Evolutionary conservation across 371 early-diverging fungal species (phyloP).

Genomic region (Haplosporangium sp.): DNA sequence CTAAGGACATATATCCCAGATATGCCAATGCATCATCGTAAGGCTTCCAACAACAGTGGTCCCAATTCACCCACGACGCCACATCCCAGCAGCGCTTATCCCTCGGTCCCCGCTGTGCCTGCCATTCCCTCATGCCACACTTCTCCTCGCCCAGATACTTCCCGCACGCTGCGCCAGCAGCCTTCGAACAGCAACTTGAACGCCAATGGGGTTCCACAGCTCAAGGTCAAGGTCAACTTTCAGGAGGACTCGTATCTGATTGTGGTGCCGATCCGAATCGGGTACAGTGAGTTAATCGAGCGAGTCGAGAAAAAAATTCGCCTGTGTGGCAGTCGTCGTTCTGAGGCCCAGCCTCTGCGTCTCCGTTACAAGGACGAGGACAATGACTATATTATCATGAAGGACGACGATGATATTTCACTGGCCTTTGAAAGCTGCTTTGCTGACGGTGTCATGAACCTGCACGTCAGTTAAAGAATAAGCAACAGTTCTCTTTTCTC

Average conservation of each 20-base stretch:
- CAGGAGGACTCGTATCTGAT: slow-evolving; percentile 88
- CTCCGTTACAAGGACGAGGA: slow-evolving; percentile 94
- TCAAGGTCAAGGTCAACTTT: slow-evolving; percentile 90
- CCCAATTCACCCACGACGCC: slow-evolving; percentile 17
- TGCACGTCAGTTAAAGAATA: slow-evolving; percentile 41
- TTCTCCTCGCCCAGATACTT: slow-evolving; percentile 31
- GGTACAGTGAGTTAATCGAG: slow-evolving; percentile 78
- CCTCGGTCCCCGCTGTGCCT: slow-evolving; percentile 20
- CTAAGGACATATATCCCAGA: slow-evolving; percentile 26
- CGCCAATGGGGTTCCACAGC: slow-evolving; percentile 32
- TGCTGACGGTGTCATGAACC: slow-evolving; percentile 50
- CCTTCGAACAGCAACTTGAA: slow-evolving; percentile 37
- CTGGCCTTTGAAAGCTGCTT: slow-evolving; percentile 88
- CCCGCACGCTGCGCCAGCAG: slow-evolving; percentile 39
- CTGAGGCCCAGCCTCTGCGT: slow-evolving; percentile 66
- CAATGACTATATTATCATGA: slow-evolving; percentile 87
- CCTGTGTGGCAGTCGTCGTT: slow-evolving; percentile 69
- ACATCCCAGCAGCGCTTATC: slow-evolving; percentile 22
- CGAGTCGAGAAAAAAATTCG: slow-evolving; percentile 90
- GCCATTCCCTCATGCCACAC: slow-evolving; percentile 30
- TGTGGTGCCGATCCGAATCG: slow-evolving; percentile 76
- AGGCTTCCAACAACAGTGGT: slow-evolving; percentile 31
- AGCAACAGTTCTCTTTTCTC: too few species aligned
- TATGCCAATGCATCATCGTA: slow-evolving; percentile 33
- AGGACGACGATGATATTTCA: slow-evolving; percentile 92